A percentile compares a stretch with the other conserved stretches of the same genome.
Conservation (phyloP, 345 rosid genomes). For the Anastatica hierochuntica region DNA sequence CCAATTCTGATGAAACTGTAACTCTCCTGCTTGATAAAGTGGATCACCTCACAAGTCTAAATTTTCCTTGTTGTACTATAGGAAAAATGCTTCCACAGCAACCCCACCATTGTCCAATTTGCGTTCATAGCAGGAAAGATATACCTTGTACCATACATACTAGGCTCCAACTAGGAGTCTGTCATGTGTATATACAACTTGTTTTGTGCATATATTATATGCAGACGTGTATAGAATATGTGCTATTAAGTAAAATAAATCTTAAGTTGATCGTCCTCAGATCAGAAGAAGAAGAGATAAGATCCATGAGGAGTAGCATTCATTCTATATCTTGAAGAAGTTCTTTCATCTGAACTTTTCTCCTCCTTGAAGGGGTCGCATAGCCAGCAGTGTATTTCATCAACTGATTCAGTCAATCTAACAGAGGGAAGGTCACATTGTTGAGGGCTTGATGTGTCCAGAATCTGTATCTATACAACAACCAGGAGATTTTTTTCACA, state of each 20-base stretch:
- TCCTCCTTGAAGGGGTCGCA: slow-evolving; percentile 16
- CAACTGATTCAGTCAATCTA: slow-evolving; percentile 55
- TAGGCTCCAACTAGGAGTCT: not conserved
- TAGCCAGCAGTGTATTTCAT: slow-evolving; percentile 37
- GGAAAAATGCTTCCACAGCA: no score
- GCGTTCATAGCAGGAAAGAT: not conserved
- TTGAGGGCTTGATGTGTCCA: slow-evolving; percentile 43
- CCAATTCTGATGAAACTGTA: slow-evolving; percentile 16
- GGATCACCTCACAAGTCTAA: no score
- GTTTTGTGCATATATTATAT: not conserved
- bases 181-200: slow-evolving; percentile 3
- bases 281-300: no score
- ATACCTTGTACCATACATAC: not conserved
- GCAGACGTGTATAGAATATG: slow-evolving; percentile 1
- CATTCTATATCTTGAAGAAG: slow-evolving; percentile 25
- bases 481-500: slow-evolving; percentile 62
- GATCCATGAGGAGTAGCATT: not conserved
- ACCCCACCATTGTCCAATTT: not conserved
- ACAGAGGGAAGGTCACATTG: slow-evolving; percentile 32
- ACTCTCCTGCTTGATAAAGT: slow-evolving; percentile 5
- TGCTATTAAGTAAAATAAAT: not conserved
- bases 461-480: slow-evolving; percentile 55
- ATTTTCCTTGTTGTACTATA: no score
- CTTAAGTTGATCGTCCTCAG: no score
- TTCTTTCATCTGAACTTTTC: slow-evolving; percentile 25